Evolutionary conservation across 108 stramenopile species (phyloP).

Genomic region (Cyclotella atomus): DNA sequence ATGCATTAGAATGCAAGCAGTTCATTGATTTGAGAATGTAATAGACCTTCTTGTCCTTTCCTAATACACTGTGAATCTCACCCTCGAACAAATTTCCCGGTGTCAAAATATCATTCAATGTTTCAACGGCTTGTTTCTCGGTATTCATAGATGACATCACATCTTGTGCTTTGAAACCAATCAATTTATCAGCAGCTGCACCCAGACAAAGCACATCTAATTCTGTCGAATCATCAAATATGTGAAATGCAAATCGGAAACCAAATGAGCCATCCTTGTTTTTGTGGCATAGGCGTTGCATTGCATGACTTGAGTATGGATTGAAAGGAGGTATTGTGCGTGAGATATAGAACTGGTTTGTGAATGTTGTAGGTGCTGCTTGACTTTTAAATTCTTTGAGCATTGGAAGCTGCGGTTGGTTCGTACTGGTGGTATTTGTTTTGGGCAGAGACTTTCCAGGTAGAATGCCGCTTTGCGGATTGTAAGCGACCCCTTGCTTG

Average conservation of each 20-base stretch:
- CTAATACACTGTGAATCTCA: constrained; percentile 33
- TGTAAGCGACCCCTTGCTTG: constrained; percentile 47
- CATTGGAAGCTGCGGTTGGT: constrained; percentile 9
- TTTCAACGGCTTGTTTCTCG: constrained; percentile 19
- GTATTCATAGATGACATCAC: constrained; percentile 4
- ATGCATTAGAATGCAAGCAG: not conserved
- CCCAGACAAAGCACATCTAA: constrained; percentile 52
- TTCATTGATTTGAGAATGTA: constrained; percentile 23
- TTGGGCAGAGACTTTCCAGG: constrained; percentile 27
- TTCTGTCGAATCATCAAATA: constrained; percentile 51
- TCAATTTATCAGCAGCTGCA: constrained; percentile 42
- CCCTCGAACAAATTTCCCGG: constrained; percentile 34
- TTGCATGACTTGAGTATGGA: constrained; percentile 13
- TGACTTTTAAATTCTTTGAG: constrained; percentile 38
- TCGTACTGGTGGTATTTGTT: not conserved
- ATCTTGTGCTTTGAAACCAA: constrained; percentile 41
- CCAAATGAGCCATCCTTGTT: constrained; percentile 31
- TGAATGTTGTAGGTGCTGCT: constrained; percentile 36
- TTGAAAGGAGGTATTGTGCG: constrained; percentile 40
- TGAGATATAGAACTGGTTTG: constrained; percentile 34
- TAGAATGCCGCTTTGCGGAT: constrained; percentile 59
- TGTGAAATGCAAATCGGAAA: constrained; percentile 53
- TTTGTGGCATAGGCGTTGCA: constrained; percentile 35
- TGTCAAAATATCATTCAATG: constrained; percentile 24
- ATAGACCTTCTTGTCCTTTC: constrained; percentile 36